Base-by-base conservation (phyloP, 208 protist species). In the Novymonas esmeraldas region DNA sequence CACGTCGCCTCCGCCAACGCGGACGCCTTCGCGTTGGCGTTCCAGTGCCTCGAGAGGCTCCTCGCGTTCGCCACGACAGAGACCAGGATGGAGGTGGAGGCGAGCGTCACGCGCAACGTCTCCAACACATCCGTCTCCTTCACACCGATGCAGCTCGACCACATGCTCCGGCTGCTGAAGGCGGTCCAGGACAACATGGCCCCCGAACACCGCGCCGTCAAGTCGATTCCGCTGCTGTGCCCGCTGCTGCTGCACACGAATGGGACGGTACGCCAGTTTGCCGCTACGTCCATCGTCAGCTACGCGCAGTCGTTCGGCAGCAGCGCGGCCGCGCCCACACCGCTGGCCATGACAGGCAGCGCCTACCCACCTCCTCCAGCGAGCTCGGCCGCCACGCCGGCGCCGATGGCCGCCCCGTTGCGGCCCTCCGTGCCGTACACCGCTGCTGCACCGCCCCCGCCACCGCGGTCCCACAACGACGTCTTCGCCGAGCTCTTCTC, bases 151-250 rank as follows among this genome's bases (percentile, higher is more conserved):
- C 64, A 70, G 42, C 20, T 76, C 13, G 48, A 72, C 20, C 42
- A 68, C 39, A 24, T 74, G 48, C 60, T 89, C 33, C 9, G 38
- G 1, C 26, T 85, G 44, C 63, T 89, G 28, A 70, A 79, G 18
- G 41, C 44, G 29, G 42, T 85, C 7, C 45, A 71, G 33, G 63
- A 73, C 22, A 41, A 41, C 6, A 72, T 89, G 60, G 49, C 74
- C 11, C 54, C 50, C 7, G 78, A 85, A 33, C 81, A 90, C 63
- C 62, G 67, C 33, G 81, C 84, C 6, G 45, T 60, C 1, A 59
- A 54, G 16, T 76, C 78, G 0, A 85, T 87, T 20, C 81, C 84
- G 41, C 67, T 82, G 24, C 62, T 90, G 20, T 65, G 71, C 11
- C 75, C 70, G 1, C 68, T 90, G 50, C 63, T 87, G 20, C 57